Percentiles rank a stretch among this genome's conserved stretches.
Evolutionary conservation across 1,139 yeast species (phyloP).

Genomic region (Blastobotrys arbuscula): DNA sequence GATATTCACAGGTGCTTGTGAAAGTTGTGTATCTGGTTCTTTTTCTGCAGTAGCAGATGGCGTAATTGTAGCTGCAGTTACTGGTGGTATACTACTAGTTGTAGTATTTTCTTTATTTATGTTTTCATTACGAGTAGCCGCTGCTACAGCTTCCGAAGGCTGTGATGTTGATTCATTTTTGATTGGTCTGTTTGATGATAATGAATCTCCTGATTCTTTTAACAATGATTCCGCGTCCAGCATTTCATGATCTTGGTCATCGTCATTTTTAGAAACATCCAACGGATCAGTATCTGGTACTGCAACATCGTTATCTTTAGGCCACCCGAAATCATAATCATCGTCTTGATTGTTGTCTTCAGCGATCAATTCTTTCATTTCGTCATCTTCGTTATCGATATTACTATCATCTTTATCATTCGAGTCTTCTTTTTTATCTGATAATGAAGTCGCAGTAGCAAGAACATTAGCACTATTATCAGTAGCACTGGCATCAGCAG

Average conservation of each 20-base stretch:
- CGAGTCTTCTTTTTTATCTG: neutral
- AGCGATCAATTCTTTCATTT: neutral
- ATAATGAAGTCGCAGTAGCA: neutral
- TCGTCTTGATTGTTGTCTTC: slow-evolving; percentile 1
- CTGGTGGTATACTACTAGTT: no score
- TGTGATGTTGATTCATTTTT: no score
- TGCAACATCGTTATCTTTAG: slow-evolving; percentile 5
- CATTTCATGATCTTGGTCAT: slow-evolving; percentile 11
- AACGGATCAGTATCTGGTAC: slow-evolving; percentile 1
- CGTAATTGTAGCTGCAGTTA: no score
- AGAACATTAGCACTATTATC: no score
- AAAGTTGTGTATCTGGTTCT: no score
- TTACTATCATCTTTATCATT: neutral
- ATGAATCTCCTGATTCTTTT: neutral
- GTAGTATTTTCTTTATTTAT: neutral
- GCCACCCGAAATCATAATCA: slow-evolving; percentile 12
- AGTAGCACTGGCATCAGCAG: neutral
- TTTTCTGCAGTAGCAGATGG: no score
- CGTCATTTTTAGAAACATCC: neutral
- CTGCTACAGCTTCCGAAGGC: neutral
- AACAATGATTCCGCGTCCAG: slow-evolving; percentile 4
- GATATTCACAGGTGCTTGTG: no score
- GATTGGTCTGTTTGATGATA: no score
- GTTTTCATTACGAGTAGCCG: neutral
- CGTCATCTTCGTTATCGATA: neutral